Evolutionary conservation across 352 stramenopile genomes (phyloP), one percentile per base, ranked within the genome.

Genomic region (Globisporangium paroecandrum): DNA sequence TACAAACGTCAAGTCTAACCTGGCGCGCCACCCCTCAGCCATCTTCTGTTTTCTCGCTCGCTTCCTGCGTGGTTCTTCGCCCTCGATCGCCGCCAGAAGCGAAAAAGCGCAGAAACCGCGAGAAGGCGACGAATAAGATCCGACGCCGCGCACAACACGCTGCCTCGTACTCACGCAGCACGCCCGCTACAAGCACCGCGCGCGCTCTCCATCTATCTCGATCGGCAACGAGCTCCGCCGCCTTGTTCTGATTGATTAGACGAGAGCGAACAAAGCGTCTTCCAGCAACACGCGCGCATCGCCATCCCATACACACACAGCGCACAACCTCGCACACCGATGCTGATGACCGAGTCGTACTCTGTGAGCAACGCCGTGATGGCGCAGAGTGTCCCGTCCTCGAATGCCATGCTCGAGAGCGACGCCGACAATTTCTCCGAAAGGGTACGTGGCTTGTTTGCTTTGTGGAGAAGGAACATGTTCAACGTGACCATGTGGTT

Each of bases 291-390:
- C 56, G 56, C 56, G 29, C 32, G 29, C 55, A 46, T 36, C 62
- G 22, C 12, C 62, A 12, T 57, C 53, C 41, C 53, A 34, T 47
- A 47, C 15, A n/a, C 15, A n/a, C 24, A 6, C 59, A 54, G 13
- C 41, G 1, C 41, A 25, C 2, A 34, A 22, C 12, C 29, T 32
- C 57, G 55, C 38, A 15, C 58, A 89, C 32, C 56, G 56, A 61
- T 89, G 82, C 82, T 89, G 22, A 90, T 89, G 82, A 85, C 82
- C 38, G 80, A 90, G 64, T 76, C 82, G 47, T 90, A 83, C 63
- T 62, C 71, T 29, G 66, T 77, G 27, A 64, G 72, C 27, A 71
- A 49, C 62, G 27, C 54, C 27, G 27, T 58, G 51, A 29, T 58
- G 24, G 24, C 22, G 41, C 41, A 49, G 6, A 57, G 49, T 27